Conservation (phyloP, 176 grass and related monocot species). For the Cenchrus fungigraminus region DNA sequence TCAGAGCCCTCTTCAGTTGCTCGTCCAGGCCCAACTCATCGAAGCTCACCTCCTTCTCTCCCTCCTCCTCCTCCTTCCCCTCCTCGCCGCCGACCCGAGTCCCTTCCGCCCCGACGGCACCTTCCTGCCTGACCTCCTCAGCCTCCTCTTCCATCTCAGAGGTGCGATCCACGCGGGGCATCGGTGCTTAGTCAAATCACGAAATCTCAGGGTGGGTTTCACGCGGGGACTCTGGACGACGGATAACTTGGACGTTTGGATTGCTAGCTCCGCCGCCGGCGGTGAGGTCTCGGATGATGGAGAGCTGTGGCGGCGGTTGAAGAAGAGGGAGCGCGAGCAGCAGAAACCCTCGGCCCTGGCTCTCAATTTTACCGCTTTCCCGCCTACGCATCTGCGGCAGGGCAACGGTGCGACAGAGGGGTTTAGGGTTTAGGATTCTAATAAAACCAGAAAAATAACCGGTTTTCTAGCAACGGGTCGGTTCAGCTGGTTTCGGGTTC, state of each 20-base stretch:
- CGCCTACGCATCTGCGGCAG: background rate
- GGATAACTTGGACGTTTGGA: background rate
- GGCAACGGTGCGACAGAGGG: background rate
- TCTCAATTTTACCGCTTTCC: conserved; percentile 9
- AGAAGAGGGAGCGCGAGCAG: background rate
- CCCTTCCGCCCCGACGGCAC: background rate
- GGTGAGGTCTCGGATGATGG: background rate
- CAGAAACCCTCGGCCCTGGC: conserved; percentile 6
- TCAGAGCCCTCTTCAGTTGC: conserved; percentile 77
- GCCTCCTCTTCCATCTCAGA: conserved; percentile 16
- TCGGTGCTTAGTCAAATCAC: background rate
- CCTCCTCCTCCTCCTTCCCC: conserved; percentile 31
- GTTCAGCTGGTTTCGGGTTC: background rate
- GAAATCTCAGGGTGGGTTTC: background rate
- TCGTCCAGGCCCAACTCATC: conserved; percentile 83
- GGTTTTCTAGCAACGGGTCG: background rate
- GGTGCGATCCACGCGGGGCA: background rate
- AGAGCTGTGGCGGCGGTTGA: background rate
- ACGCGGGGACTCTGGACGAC: too few relatives aligned
- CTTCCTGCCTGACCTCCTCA: conserved; percentile 8
- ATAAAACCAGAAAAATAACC: background rate
- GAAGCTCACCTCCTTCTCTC: conserved; percentile 65
- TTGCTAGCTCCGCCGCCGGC: background rate
- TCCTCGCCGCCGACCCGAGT: background rate
- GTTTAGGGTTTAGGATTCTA: background rate